Evolutionary conservation across 1,139 yeast species (phyloP).

Genomic region (Meyerozyma athensensis): DNA sequence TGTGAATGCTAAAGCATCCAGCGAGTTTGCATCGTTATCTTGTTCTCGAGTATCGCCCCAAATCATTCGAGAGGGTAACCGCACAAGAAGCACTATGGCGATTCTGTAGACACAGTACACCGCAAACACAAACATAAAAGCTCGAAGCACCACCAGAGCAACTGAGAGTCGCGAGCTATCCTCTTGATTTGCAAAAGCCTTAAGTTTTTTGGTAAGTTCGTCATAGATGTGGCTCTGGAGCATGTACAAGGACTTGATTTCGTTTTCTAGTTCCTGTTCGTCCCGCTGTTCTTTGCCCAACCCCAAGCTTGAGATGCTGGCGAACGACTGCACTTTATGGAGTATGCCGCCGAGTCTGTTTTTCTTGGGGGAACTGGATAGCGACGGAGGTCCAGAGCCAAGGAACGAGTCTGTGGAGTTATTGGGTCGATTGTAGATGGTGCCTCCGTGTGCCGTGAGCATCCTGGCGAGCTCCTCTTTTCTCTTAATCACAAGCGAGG

Average conservation of each 20-base stretch:
- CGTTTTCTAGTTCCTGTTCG: conserved; percentile 30
- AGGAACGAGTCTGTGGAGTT: conserved; percentile 6
- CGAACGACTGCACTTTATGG: conserved; percentile 42
- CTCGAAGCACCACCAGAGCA: conserved; percentile 5
- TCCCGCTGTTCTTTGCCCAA: conserved; percentile 18
- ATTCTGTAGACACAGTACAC: conserved; percentile 64
- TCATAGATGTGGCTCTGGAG: conserved; percentile 26
- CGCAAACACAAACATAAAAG: conserved; percentile 37
- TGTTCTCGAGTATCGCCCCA: conserved; percentile 11
- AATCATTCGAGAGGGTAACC: conserved; percentile 26
- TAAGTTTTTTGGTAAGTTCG: conserved; percentile 22
- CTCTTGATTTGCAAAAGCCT: conserved; percentile 10
- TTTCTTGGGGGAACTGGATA: conserved; percentile 7
- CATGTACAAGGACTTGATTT: conserved; percentile 30
- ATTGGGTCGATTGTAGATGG: conserved; percentile 21
- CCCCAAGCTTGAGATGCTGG: conserved; percentile 22
- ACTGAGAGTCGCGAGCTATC: not conserved
- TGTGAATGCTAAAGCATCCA: conserved; percentile 66
- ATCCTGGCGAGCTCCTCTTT: conserved; percentile 25
- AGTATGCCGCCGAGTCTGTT: conserved; percentile 23
- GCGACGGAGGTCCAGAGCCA: conserved; percentile 4
- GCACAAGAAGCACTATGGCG: conserved; percentile 39
- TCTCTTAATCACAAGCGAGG: conserved; percentile 29
- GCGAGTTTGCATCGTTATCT: conserved; percentile 16
- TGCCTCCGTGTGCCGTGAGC: conserved; percentile 22